Conservation (phyloP, 805 yeast genomes). For the Maudiozyma pseudohumilis region DNA sequence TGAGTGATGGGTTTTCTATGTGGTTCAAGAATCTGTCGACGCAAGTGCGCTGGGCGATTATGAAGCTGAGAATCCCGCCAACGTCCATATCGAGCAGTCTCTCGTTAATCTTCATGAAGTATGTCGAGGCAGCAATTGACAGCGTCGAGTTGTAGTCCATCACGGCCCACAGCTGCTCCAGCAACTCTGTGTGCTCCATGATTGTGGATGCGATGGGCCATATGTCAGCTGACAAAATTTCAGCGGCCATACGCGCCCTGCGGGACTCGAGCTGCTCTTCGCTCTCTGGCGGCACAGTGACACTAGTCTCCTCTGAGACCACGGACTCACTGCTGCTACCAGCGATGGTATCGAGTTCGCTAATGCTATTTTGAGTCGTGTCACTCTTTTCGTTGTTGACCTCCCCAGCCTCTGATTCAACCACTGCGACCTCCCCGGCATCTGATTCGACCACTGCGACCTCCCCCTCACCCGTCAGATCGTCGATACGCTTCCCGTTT, state of each 20-base stretch:
- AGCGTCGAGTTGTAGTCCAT: slow-evolving; percentile 58
- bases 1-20: slow-evolving; percentile 84
- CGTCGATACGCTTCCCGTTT: neutral
- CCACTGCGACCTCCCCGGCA: neutral
- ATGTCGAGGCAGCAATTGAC: slow-evolving; percentile 69
- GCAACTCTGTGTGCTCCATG: slow-evolving; percentile 57
- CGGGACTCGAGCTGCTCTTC: slow-evolving; percentile 32
- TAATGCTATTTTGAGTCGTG: too few relatives aligned
- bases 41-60: slow-evolving; percentile 53
- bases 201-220: slow-evolving; percentile 90
- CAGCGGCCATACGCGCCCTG: slow-evolving; percentile 69
- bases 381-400: too few relatives aligned
- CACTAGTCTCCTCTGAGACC: slow-evolving; percentile 27
- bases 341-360: slow-evolving; percentile 7
- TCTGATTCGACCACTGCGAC: slow-evolving; percentile 3
- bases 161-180: slow-evolving; percentile 68
- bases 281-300: slow-evolving; percentile 29
- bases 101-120: slow-evolving; percentile 85
- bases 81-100: slow-evolving; percentile 82
- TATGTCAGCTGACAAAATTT: slow-evolving; percentile 78
- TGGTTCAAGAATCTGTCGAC: slow-evolving; percentile 76
- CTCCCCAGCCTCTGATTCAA: slow-evolving; percentile 3
- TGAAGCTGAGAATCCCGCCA: slow-evolving; percentile 62
- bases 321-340: slow-evolving; percentile 6
- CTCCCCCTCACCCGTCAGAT: slow-evolving; percentile 5